phyloP scores from a whole-genome alignment of 2,329 filamentous ascomycete species.

The Metarhizium sp. region DNA sequence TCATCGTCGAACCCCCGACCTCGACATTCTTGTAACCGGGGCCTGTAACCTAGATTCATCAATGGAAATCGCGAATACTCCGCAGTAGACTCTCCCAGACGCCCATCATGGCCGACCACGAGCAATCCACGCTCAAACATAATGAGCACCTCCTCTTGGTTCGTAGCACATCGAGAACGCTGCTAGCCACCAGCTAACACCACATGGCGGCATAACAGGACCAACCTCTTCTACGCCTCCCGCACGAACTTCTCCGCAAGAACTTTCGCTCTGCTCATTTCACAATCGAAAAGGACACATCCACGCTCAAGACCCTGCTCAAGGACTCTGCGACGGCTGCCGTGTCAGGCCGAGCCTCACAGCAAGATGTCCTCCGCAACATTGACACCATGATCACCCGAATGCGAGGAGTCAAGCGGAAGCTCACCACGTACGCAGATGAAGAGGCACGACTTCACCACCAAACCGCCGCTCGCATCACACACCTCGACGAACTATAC shows the following conservation, averaged over 20 bases:
- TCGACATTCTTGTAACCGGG: background rate
- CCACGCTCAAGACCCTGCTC: slow-evolving; percentile 50
- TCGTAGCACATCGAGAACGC: background rate
- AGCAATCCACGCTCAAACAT: slow-evolving; percentile 61
- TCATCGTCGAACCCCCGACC: background rate
- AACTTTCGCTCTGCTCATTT: slow-evolving; percentile 86
- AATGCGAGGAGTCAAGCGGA: slow-evolving; percentile 81
- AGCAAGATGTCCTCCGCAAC: slow-evolving; percentile 65
- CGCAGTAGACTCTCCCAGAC: background rate
- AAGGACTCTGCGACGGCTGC: slow-evolving; percentile 59
- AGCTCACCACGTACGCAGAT: slow-evolving; percentile 65
- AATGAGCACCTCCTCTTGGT: slow-evolving; percentile 69
- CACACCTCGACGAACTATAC: slow-evolving; percentile 75
- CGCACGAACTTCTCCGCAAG: slow-evolving; percentile 84
- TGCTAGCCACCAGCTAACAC: background rate
- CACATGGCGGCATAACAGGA: slow-evolving; percentile 46
- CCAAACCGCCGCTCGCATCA: slow-evolving; percentile 66
- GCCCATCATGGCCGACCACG: slow-evolving; percentile 45
- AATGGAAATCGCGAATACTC: background rate
- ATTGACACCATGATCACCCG: slow-evolving; percentile 78
- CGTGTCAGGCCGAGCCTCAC: slow-evolving; percentile 49
- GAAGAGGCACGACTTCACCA: slow-evolving; percentile 72
- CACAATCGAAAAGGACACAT: slow-evolving; percentile 62
- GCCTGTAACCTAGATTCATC: background rate
- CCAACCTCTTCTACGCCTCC: slow-evolving; percentile 86